Evolutionary conservation across 2,329 filamentous ascomycete species (phyloP), one percentile per base, ranked within the genome.

Genomic region (Lachnellula suecica): DNA sequence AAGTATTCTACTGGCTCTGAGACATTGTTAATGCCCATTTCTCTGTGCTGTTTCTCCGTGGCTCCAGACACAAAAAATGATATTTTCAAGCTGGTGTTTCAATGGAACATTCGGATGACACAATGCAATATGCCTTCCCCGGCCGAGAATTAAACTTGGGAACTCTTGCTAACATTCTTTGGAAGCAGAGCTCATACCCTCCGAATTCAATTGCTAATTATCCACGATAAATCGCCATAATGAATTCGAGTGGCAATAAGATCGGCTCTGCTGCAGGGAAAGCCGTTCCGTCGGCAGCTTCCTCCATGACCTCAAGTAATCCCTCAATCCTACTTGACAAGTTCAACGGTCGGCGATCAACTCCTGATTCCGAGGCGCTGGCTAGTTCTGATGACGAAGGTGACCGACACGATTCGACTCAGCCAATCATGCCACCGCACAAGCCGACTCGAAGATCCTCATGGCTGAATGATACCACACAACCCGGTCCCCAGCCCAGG

Each of bases 371-470:
- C 3, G 93, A 97, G 68, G 93, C 90, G 47, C 76, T 97, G 54
- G 91, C 88, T 47, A 97, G 93, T 60, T 97, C 92, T 11, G 94
- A 97, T 70, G 94, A 97, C 69, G 94, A 99, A 70, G 80, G 77
- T 52, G 88, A 96, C 55, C 77, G 77, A 41, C 75, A 82, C 60
- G 81, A 79, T 52, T 70, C 67, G 63, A 72, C 72, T 58, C 77
- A 77, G 63, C 72, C 71, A 63, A 68, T 68, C 54, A 66, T 69
- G 50, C 81, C 75, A 62, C 79, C 74, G 45, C 79, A 73, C 45
- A 89, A 85, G 63, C 82, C 87, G 43, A 80, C 79, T 23, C 83
- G 89, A 50, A 83, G 90, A 58, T 81, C 88, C 42, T 95, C 90
- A 35, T 96, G 91, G 89, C 74, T 96, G 53, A 93, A 91, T 66